Conservation (phyloP, 305 asterid genomes). For the Solanum chacoense region DNA sequence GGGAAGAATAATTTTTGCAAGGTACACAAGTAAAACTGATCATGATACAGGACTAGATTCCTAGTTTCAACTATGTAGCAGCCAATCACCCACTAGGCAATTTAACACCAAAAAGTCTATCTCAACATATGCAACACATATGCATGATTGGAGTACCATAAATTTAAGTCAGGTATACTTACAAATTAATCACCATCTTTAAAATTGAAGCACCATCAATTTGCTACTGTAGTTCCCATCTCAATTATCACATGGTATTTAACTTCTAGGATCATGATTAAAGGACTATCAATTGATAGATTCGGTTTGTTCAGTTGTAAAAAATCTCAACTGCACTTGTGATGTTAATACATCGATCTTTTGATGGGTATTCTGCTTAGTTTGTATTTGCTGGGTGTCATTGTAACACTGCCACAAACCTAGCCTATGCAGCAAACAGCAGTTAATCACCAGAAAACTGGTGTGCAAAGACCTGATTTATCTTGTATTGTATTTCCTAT, state of each 20-base stretch:
- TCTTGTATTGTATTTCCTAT: neutral
- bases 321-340: neutral
- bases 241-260: neutral
- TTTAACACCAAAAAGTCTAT: neutral
- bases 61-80: neutral
- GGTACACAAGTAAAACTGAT: neutral
- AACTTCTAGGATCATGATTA: neutral
- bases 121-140: neutral
- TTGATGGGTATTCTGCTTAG: neutral
- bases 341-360: neutral
- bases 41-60: neutral
- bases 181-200: neutral
- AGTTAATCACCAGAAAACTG: neutral
- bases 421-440: neutral
- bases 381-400: neutral
- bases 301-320: neutral
- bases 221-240: neutral
- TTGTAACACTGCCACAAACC: neutral
- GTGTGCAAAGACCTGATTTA: neutral
- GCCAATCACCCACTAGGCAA: neutral
- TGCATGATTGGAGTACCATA: neutral
- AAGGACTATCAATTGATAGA: neutral
- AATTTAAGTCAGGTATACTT: neutral
- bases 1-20: neutral
- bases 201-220: neutral